Percentiles rank a stretch among this genome's conserved stretches.
Evolutionary conservation across 2,329 filamentous ascomycete genomes (phyloP).

Genomic region (Aspergillus hiratsukae): DNA sequence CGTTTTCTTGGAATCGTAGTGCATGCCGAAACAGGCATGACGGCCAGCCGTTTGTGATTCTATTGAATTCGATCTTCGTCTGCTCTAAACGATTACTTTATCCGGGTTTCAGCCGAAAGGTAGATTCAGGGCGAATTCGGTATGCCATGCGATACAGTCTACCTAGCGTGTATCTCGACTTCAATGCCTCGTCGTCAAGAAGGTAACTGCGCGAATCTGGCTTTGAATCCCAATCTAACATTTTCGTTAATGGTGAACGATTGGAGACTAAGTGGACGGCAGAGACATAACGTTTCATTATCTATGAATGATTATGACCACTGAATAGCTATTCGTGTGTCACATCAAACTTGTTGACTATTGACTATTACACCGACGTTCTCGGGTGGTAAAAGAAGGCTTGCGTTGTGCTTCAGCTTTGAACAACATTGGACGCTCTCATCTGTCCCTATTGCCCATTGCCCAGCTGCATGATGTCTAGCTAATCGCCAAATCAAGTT

Average conservation of each 20-base stretch:
- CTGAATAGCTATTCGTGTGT: background rate
- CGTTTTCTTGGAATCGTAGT: background rate
- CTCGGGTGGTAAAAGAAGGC: no score
- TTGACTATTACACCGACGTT: background rate
- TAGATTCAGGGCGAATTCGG: background rate
- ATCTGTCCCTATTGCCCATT: no score
- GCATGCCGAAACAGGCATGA: background rate
- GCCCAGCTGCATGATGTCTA: background rate
- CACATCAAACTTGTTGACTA: background rate
- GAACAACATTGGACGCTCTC: no score
- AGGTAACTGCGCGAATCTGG: background rate
- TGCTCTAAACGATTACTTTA: background rate
- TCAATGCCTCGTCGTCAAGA: background rate
- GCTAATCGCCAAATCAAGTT: background rate
- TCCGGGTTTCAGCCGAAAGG: no score
- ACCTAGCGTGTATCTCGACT: background rate
- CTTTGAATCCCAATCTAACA: background rate
- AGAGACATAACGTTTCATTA: background rate
- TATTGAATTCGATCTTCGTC: background rate
- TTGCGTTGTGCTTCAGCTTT: no score
- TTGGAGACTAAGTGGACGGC: background rate
- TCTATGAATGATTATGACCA: background rate
- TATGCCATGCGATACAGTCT: background rate
- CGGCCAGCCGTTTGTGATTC: background rate
- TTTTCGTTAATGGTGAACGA: background rate